Evolutionary conservation across 2,329 filamentous ascomycete genomes (phyloP), one percentile per base, ranked within the genome.

Genomic region (Coniochaeta sp.): DNA sequence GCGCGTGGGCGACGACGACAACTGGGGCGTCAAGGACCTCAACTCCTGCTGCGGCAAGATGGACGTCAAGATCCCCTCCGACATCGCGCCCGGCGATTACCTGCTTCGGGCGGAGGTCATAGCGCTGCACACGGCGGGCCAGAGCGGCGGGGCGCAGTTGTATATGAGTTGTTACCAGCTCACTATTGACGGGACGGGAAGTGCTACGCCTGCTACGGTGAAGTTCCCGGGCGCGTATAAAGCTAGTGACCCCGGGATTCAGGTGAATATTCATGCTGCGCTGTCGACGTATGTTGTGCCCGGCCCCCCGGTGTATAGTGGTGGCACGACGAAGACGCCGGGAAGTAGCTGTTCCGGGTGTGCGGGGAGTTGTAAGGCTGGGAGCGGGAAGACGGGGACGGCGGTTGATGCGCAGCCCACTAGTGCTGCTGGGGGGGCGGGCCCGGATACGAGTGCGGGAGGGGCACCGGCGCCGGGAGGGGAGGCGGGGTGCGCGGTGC

Each of bases 71-170:
- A 65, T 71, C 48, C 67, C 67, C 31, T 50, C 56, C 7, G 59
- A 64, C 50, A 52, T 71, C 10, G 56, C 64, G 0, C 42, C 63
- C 2, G 68, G 68, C 50, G 68, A 71, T 57, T 70, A 78, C 56
- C 68, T 78, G 18, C 63, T 79, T 20, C 67, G 75, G 26, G 73
- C 74, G 22, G 75, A 78, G 60, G 70, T 67, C 12, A 71, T 78
- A 46, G 75, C 74, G 3, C 64, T 78, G 16, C 75, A 78, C 57
- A 63, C 69, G 8, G 73, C 73, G 4, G 62, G 61, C 5, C 55
- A 57, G 1, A 20, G 57, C 2, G 67, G 61, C 24, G 65, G 66
- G 1, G 68, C 67, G 0, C 68, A 71, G 57, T 58, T 69, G 13
- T 71, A 70, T 63, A 67, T 71, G 66, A 66, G 64, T 1, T 71